Evolutionary conservation across 129 eudicot species (phyloP).

Genomic region (Kitagawia praeruptora): DNA sequence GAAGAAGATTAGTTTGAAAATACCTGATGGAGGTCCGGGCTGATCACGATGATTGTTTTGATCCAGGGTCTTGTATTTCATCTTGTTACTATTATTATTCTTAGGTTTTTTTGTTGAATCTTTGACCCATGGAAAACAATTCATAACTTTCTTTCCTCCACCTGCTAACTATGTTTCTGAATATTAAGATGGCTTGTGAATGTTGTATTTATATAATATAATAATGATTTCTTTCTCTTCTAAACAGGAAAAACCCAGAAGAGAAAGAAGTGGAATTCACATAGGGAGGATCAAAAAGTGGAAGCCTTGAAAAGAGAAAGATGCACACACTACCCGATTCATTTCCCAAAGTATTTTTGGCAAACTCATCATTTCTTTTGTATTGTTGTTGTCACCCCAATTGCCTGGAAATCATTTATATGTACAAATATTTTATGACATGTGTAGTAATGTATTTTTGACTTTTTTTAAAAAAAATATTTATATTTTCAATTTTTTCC

Average conservation of each 20-base stretch:
- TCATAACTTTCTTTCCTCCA: not conserved
- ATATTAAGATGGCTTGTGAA: not conserved
- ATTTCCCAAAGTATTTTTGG: not conserved
- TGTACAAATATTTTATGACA: no score
- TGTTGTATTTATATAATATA: not conserved
- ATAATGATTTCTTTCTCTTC: not conserved
- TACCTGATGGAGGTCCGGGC: not conserved
- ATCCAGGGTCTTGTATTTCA: not conserved
- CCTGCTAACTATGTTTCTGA: not conserved
- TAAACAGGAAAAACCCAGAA: not conserved
- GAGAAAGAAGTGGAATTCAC: not conserved
- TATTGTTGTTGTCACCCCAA: not conserved
- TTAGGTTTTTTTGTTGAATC: not conserved
- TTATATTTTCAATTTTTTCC: no score
- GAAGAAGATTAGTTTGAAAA: not conserved
- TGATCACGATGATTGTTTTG: not conserved
- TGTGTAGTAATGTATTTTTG: no score
- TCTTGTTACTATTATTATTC: not conserved
- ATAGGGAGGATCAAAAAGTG: not conserved
- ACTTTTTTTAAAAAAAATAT: no score
- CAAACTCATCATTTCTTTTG: not conserved
- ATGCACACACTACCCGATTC: not conserved
- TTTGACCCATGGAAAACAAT: conserved; percentile 3
- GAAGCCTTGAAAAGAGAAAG: not conserved
- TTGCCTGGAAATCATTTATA: not conserved